These are phyloP conservation scores for Graphilbum sp. DNA, from an alignment of 2,329 filamentous ascomycete species.

Conservation along the genomic window DNA sequence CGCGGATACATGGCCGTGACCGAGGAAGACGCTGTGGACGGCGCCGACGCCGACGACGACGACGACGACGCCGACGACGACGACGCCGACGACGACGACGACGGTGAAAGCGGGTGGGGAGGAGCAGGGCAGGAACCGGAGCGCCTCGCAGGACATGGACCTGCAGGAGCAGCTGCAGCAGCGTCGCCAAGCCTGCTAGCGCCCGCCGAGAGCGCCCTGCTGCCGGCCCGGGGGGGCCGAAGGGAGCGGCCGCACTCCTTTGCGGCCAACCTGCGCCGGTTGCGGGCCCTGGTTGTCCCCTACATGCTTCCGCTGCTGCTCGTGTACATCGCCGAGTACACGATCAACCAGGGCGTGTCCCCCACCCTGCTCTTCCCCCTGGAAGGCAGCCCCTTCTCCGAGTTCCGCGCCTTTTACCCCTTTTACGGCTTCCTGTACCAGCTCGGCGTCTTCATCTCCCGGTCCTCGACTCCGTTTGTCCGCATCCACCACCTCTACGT, in stretches of 20 bases:
- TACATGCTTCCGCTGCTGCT: constrained; percentile 83
- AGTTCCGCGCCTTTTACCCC: constrained; percentile 81
- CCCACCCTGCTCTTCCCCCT: constrained; percentile 83
- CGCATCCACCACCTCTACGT: constrained; percentile 68
- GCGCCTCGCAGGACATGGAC: too few relatives aligned
- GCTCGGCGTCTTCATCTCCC: constrained; percentile 83
- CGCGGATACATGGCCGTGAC: constrained; percentile 9
- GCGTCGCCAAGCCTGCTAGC: too few relatives aligned
- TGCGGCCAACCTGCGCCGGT: constrained; percentile 43
- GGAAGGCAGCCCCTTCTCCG: constrained; percentile 54
- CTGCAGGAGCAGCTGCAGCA: too few relatives aligned
- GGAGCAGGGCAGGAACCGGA: too few relatives aligned
- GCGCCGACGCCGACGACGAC: constrained; percentile 2
- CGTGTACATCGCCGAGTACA: constrained; percentile 93
- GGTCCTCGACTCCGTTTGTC: constrained; percentile 77
- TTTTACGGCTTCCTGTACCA: constrained; percentile 94
- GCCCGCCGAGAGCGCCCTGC: too few relatives aligned
- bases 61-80: not conserved
- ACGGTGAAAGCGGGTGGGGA: too few relatives aligned
- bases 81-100: constrained; percentile 22
- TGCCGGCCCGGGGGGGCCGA: too few relatives aligned
- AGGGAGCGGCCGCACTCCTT: constrained; percentile 18
- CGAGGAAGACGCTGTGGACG: not conserved
- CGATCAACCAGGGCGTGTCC: constrained; percentile 87
- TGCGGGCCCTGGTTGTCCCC: constrained; percentile 53